Evolutionary conservation across 2,329 filamentous ascomycete genomes (phyloP).

Genomic region (Colletotrichum godetiae): DNA sequence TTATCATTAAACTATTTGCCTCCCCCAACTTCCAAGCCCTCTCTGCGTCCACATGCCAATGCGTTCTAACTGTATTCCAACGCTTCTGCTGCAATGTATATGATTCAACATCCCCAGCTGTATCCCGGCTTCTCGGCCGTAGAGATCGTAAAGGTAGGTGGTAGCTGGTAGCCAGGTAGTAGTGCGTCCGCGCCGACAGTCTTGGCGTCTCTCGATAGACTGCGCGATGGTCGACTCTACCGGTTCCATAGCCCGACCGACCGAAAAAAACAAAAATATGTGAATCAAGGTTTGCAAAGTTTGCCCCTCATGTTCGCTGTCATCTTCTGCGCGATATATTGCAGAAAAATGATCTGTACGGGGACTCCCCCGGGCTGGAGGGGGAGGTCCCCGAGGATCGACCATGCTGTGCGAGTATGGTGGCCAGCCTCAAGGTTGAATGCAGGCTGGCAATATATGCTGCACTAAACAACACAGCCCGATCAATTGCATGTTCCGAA

Average conservation of each 20-base stretch:
- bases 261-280: constrained; percentile 11
- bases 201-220: constrained; percentile 8
- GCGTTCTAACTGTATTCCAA: not conserved
- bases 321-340: constrained; percentile 17
- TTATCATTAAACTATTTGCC: constrained; percentile 19
- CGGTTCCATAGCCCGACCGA: constrained; percentile 6
- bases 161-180: not conserved
- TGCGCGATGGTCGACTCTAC: not conserved
- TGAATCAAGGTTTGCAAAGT: not conserved
- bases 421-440: constrained; percentile 8
- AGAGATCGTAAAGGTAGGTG: constrained; percentile 8
- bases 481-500: constrained; percentile 46
- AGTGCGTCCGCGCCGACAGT: not conserved
- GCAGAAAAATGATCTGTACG: not conserved
- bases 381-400: not conserved
- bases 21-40: not conserved
- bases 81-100: constrained; percentile 12
- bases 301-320: constrained; percentile 21
- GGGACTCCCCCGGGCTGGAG: not conserved
- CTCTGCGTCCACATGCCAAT: not conserved
- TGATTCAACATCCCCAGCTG: not conserved
- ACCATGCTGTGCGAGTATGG: constrained; percentile 13
- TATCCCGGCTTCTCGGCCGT: constrained; percentile 20
- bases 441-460: constrained; percentile 15
- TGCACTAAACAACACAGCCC: not conserved